Evolutionary conservation across 179 eudicot genomes (phyloP), one percentile per base, ranked within the genome.

Genomic region (Beta corolliflora): DNA sequence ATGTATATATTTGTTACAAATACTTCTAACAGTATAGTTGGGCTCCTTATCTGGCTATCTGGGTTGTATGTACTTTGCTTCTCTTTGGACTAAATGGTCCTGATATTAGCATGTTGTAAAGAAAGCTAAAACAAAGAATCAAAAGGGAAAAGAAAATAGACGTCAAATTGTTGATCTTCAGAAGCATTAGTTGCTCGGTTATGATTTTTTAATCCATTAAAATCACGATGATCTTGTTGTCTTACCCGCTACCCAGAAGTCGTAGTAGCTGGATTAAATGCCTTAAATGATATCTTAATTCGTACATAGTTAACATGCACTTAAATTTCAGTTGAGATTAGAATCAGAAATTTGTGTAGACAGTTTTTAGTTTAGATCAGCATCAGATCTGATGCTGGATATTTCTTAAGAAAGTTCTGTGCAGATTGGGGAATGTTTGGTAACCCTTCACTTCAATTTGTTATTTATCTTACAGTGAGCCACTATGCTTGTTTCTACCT

Each of bases 121-220:
- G 19, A 67, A 13, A 36, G 44, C 44, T 65, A 65, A 12, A 23
- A 18, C 5, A 19, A 5, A 5, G 7, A n/a, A 5, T 3, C 5
- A 0, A 1, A 19, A 64, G 29, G 41, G 21, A 52, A 46, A 31
- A 66, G 31, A 9, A 45, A 9, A 31, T 5, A 16, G 50, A 12
- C 72, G 14, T 63, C 79, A 77, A 29, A 31, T 78, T 10, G n/a
- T 67, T 53, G 64, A 53, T 25, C 41, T 77, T 10, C 23, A 45
- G 29, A 70, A 10, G 54, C 23, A 10, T 64, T 25, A 21, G 45
- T 44, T 18, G 23, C 54, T 45, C 21, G 6, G 11, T 41, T 46
- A 45, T 69, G 73, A 4, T 19, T 18, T 7, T 41, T 36, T 15
- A 67, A 16, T 31, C 21, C 16, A 41, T 36, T 7, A 41, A 41